A percentile compares a stretch with the other conserved stretches of the same genome.
Evolutionary conservation across 441 rosid species (phyloP).

Genomic region (Breynia disticha): DNA sequence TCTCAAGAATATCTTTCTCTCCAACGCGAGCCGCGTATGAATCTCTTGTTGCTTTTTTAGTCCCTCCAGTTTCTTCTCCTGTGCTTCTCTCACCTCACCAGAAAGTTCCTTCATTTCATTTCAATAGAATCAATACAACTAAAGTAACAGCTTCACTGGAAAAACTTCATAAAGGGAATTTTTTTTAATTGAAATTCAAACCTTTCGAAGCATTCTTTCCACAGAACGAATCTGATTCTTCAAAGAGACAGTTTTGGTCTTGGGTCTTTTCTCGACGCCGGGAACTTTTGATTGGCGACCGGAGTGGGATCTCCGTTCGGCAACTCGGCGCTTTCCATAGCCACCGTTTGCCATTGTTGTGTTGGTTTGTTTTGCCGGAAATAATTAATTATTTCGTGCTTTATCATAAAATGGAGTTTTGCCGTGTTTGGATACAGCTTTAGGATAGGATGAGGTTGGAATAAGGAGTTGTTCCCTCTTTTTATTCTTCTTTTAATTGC

Average conservation of each 20-base stretch:
- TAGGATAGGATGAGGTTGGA: no score
- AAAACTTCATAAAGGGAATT: no score
- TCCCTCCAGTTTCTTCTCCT: constrained; percentile 58
- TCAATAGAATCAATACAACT: neutral
- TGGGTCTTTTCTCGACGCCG: constrained; percentile 57
- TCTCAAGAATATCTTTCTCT: constrained; percentile 76
- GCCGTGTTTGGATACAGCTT: no score
- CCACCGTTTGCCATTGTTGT: constrained; percentile 88
- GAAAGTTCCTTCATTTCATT: constrained; percentile 45
- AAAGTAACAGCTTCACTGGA: no score
- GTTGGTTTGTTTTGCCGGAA: no score
- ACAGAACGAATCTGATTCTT: constrained; percentile 90
- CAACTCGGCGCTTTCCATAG: constrained; percentile 63
- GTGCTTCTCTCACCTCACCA: constrained; percentile 64
- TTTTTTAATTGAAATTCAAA: no score
- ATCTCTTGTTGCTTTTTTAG: constrained; percentile 80
- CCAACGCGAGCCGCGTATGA: constrained; percentile 75
- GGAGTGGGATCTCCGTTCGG: constrained; percentile 44
- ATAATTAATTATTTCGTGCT: no score
- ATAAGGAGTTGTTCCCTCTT: no score
- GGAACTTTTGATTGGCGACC: constrained; percentile 65
- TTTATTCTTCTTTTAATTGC: no score
- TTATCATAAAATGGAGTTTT: no score
- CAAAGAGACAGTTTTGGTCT: constrained; percentile 57
- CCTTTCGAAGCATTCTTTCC: constrained; percentile 95